A percentile compares a stretch with the other conserved stretches of the same genome.
These are phyloP conservation scores for Phaeotremella fagi DNA, from an alignment of 768 basidiomycete species.

Conservation along the genomic window DNA sequence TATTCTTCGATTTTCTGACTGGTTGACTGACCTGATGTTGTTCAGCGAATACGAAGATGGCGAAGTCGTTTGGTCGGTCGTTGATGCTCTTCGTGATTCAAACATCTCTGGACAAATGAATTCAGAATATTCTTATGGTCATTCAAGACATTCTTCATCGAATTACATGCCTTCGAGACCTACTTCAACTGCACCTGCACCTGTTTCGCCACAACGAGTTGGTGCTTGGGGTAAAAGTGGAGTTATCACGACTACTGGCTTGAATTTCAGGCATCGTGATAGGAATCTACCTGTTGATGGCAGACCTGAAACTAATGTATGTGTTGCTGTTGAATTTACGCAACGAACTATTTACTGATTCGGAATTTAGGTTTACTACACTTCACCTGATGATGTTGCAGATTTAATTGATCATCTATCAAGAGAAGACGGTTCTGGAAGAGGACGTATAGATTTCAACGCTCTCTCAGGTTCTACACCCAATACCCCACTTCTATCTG, in stretches of 20 bases:
- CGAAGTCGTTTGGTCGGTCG: conserved; percentile 37
- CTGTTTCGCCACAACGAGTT: not conserved
- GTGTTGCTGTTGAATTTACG: not conserved
- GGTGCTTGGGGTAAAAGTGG: conserved; percentile 12
- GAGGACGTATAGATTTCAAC: conserved; percentile 34
- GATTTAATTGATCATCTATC: conserved; percentile 43
- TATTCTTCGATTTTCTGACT: not conserved
- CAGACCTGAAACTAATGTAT: conserved; percentile 30
- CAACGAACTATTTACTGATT: not conserved
- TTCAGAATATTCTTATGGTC: conserved; percentile 7
- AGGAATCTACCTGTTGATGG: conserved; percentile 1
- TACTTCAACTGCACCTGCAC: not conserved
- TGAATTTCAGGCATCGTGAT: conserved; percentile 37
- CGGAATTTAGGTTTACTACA: conserved; percentile 33
- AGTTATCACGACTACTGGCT: conserved; percentile 3
- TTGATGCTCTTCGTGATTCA: conserved; percentile 30
- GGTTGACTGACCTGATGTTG: conserved; percentile 10
- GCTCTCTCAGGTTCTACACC: conserved; percentile 2
- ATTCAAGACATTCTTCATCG: conserved; percentile 21
- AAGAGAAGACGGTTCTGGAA: conserved; percentile 15
- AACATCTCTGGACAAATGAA: not conserved
- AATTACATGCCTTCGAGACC: conserved; percentile 6
- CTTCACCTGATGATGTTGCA: conserved; percentile 32
- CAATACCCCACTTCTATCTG: not conserved
- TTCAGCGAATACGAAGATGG: conserved; percentile 41